Evolutionary conservation across 441 rosid species (phyloP).

Genomic region (Adansonia rubrostipa): DNA sequence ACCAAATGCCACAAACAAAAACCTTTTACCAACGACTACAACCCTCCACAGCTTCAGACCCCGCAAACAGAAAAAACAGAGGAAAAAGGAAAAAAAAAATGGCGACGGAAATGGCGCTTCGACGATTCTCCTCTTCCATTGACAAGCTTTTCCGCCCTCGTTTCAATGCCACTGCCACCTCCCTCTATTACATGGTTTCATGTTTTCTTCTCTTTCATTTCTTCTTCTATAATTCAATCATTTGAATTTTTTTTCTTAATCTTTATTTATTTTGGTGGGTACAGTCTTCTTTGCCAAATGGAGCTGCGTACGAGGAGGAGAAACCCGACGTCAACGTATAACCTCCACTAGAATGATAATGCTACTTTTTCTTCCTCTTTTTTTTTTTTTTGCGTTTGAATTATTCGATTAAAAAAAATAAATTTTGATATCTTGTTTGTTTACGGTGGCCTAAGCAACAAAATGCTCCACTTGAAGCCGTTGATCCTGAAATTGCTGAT

Average conservation of each 20-base stretch:
- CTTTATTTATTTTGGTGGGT: conserved; percentile 14
- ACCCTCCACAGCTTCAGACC: neutral
- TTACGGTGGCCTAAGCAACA: conserved; percentile 93
- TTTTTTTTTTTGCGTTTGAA: no score
- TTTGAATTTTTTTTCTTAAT: neutral
- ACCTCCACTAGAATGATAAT: neutral
- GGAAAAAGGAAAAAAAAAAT: conserved; percentile 29
- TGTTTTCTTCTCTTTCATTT: conserved; percentile 26
- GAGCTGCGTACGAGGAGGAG: conserved; percentile 87
- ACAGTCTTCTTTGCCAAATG: conserved; percentile 90
- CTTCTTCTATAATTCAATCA: neutral
- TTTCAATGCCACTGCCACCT: conserved; percentile 59
- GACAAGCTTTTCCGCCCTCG: conserved; percentile 72
- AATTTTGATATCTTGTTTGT: neutral
- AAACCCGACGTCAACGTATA: conserved; percentile 65
- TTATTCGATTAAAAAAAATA: neutral
- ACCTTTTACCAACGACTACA: conserved; percentile 6
- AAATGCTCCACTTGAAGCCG: conserved; percentile 75
- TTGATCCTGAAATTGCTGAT: conserved; percentile 92
- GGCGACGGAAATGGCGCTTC: conserved; percentile 97
- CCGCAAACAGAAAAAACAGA: neutral
- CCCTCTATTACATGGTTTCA: conserved; percentile 60
- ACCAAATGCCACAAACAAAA: conserved; percentile 36
- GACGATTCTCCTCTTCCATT: conserved; percentile 82
- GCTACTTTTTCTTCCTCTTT: no score